These are phyloP conservation scores for Nicotiana rustica DNA, from an alignment of 305 asterid genomes.

Conservation along the genomic window DNA sequence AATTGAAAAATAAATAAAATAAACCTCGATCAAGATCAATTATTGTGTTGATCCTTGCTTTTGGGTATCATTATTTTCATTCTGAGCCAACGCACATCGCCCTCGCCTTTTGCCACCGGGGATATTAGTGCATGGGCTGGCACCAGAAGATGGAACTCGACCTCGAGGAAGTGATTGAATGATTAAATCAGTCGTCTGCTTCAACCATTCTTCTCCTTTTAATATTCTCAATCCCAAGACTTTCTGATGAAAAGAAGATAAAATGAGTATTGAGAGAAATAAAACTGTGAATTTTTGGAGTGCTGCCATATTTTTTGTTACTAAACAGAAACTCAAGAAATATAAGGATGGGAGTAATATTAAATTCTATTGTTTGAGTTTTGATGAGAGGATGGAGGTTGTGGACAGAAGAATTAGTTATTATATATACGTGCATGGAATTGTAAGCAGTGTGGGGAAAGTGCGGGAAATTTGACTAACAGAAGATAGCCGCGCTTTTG, in stretches of 20 bases:
- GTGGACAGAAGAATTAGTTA: too few relatives aligned
- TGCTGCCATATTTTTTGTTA: neutral
- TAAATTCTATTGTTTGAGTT: neutral
- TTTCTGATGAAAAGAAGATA: neutral
- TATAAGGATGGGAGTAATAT: too few relatives aligned
- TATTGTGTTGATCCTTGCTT: neutral
- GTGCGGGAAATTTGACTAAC: too few relatives aligned
- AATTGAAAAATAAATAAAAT: neutral
- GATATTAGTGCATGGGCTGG: slow-evolving; percentile 28
- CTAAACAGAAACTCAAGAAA: neutral
- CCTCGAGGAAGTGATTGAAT: slow-evolving; percentile 34
- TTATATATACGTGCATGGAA: too few relatives aligned
- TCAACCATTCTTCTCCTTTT: slow-evolving; percentile 20
- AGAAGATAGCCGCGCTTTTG: too few relatives aligned
- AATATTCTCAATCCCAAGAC: slow-evolving; percentile 10
- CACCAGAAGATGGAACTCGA: slow-evolving; percentile 12
- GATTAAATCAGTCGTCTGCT: neutral
- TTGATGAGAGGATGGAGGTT: too few relatives aligned
- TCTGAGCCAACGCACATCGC: slow-evolving; percentile 23
- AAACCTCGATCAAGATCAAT: neutral
- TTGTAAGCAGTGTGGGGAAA: too few relatives aligned
- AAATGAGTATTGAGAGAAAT: neutral
- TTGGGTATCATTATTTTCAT: neutral
- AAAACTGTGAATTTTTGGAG: neutral
- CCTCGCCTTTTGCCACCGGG: slow-evolving; percentile 31